Evolutionary conservation across 164 flowering plant genomes (phyloP), one percentile per base, ranked within the genome.

Genomic region (Aristolochia fimbriata): DNA sequence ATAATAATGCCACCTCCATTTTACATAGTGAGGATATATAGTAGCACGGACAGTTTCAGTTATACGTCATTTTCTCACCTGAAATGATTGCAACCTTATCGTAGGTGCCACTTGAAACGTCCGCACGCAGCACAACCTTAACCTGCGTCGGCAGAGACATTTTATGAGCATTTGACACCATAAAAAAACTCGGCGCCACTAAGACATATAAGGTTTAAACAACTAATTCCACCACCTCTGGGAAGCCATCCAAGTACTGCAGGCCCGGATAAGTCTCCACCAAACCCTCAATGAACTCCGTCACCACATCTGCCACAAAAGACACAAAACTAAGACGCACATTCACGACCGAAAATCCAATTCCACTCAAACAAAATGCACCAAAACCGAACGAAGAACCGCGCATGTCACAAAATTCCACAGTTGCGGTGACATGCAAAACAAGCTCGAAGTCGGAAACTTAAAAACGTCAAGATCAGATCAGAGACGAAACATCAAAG

Each of bases 81-180:
- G 98, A 93, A 66, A 93, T 87, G 41, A 93, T 73, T 10, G 97
- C 88, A 66, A 93, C 98, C 72, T 90, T 89, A 76, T 86, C 88
- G 66, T 82, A 76, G 8, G 82, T 83, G n/a, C 77, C 68, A 60
- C 80, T 55, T 15, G 85, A 71, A 51, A 88, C 81, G 78, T 90
- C 97, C 68, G 92, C 86, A 22, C 96, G 92, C 53, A 93, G 63
- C 8, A 93, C 98, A 76, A 93, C 98, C 81, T 87, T 93, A 62
- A 85, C 83, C 98, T 93, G 73, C 60, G 17, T 7, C 12, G 43
- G 43, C 43, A 37, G 4, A 46, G 43, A 47, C 1, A 51, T 19
- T 27, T 17, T 16, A 20, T 9, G 58, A 30, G 27, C 9, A 47
- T 21, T 10, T 23, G 37, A 20, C 50, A 59, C 30, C 47, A 59